Evolutionary conservation across 768 basidiomycete genomes (phyloP).

Genomic region (Leccinellum luteum): DNA sequence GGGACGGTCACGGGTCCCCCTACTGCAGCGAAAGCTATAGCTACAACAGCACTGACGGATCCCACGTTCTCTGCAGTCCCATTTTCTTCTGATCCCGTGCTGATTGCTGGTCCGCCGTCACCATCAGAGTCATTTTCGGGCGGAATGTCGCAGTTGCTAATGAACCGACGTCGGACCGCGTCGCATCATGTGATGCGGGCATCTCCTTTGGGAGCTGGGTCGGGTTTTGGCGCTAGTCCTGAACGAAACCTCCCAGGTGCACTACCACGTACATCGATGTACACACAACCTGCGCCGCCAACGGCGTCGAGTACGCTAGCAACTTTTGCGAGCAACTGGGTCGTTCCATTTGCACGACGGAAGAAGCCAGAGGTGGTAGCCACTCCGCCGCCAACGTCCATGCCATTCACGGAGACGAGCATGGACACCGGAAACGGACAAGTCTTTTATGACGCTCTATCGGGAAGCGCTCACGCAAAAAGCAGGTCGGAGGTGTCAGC

Average conservation of each 20-base stretch:
- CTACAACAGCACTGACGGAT: constrained; percentile 68
- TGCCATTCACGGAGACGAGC: constrained; percentile 1
- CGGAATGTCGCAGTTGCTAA: constrained; percentile 48
- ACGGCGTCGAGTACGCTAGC: constrained; percentile 54
- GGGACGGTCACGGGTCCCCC: constrained; percentile 45
- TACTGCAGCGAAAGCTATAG: constrained; percentile 51
- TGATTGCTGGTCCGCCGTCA: constrained; percentile 47
- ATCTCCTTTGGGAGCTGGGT: constrained; percentile 41
- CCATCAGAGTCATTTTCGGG: constrained; percentile 63
- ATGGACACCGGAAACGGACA: constrained; percentile 27
- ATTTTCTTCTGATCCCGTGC: constrained; percentile 28
- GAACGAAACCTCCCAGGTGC: neutral
- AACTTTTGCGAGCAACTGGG: constrained; percentile 63
- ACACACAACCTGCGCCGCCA: constrained; percentile 16
- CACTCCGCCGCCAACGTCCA: constrained; percentile 2
- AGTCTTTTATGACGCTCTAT: constrained; percentile 13
- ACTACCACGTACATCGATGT: constrained; percentile 4
- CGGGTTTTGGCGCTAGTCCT: neutral
- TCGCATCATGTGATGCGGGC: constrained; percentile 57
- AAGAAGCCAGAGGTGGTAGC: constrained; percentile 31
- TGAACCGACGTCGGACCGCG: constrained; percentile 52
- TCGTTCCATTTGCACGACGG: constrained; percentile 59
- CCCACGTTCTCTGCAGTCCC: constrained; percentile 46
- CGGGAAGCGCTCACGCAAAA: constrained; percentile 5
- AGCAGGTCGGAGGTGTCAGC: constrained; percentile 31